Percentiles rank a stretch among this genome's conserved stretches.
These are phyloP conservation scores for Neofusicoccum kwambonambiense DNA, from an alignment of 2,329 filamentous ascomycete species.

Conservation along the genomic window DNA sequence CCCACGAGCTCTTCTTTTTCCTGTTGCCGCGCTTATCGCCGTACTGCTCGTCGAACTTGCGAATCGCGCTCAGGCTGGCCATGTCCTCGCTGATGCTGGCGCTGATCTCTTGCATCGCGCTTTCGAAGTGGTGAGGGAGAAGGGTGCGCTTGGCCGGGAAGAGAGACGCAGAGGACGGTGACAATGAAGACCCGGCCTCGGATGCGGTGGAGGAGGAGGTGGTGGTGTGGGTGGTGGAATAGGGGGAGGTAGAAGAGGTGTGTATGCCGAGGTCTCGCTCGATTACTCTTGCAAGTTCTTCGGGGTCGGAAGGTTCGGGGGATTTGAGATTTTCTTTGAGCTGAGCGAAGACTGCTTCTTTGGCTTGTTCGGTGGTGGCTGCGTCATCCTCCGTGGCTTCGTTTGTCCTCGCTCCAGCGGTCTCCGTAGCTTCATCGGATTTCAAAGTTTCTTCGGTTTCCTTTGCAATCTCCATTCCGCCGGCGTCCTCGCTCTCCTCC, in stretches of 20 bases:
- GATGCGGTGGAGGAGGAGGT: background rate
- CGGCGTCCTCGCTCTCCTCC: background rate
- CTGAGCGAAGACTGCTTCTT: too few species aligned
- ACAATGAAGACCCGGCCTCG: too few species aligned
- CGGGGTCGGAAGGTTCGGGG: too few species aligned
- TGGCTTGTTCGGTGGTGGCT: too few species aligned
- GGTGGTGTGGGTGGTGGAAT: background rate
- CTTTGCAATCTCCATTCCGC: background rate
- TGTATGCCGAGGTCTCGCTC: too few species aligned
- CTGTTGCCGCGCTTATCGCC: slow-evolving; percentile 72
- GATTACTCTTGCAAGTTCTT: too few species aligned
- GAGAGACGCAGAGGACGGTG: slow-evolving; percentile 15
- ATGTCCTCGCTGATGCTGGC: slow-evolving; percentile 95
- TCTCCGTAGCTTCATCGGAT: background rate
- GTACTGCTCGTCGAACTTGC: slow-evolving; percentile 94
- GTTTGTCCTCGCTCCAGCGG: background rate
- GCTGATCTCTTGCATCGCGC: slow-evolving; percentile 81
- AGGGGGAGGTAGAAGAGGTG: too few species aligned
- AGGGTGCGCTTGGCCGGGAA: slow-evolving; percentile 57
- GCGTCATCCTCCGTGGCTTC: too few species aligned
- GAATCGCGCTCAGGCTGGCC: slow-evolving; percentile 78
- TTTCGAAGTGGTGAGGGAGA: slow-evolving; percentile 72
- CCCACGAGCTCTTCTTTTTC: slow-evolving; percentile 56
- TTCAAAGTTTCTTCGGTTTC: background rate
- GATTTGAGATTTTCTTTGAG: too few species aligned